Evolutionary conservation across 1,139 yeast genomes (phyloP), one percentile per base, ranked within the genome.

Genomic region (Candida sp.): DNA sequence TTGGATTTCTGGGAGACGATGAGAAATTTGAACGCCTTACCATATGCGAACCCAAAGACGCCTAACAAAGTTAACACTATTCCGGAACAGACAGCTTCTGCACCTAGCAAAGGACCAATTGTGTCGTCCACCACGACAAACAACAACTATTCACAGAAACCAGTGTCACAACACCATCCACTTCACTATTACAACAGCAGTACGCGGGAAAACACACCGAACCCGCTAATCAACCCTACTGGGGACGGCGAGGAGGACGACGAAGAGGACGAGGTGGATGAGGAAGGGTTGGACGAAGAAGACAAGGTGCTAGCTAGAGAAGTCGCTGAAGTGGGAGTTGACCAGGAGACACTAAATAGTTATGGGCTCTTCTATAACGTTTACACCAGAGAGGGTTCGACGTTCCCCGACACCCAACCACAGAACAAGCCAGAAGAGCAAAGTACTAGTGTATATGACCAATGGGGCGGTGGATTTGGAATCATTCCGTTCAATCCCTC

Each of bases 1-100:
- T 59, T 81, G 34, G 91, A 85, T 63, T 86, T 86, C 61, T 86
- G 90, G 89, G 91, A 86, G 58, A 81, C 85, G 2, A 77, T 87
- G 80, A 74, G 88, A 51, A 77, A 84, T 31, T 64, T 85, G 32
- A 67, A 75, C 4, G 71, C 66, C 39, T 34, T 61, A 12, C 68
- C 79, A 3, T 47, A 50, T 51, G 53, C 49, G 57, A 49, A 51
- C 52, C 52, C 44, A 11, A 41, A 40, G 11, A 22, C 23, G 9
- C 28, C 34, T 27, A 43, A 25, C 25, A 22, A 27, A 22, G 34
- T 11, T 31, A 47, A 26, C 49, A 41, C 1, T 47, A 28, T 6
- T 12, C 27, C 32, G 42, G 31, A 31, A 8, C 11, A 43, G 7
- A 26, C 8, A 6, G 25, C 5, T 22, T 25, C 23, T 17, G 2